Base-by-base conservation (phyloP, 768 basidiomycete species). In the Panus rudis region DNA sequence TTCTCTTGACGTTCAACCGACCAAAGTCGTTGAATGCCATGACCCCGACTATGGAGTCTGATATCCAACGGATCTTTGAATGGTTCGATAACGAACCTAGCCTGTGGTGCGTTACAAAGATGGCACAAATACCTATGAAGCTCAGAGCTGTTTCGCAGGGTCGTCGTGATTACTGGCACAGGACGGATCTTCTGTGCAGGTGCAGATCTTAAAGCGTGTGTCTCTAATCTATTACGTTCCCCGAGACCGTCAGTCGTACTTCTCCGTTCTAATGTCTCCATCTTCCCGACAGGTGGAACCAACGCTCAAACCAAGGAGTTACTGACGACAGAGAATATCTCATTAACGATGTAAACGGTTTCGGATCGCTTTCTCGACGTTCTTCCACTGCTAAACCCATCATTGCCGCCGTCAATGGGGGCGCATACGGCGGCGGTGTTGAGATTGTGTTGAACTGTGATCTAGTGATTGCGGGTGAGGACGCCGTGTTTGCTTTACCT, bases 351-450 rank as follows among this genome's bases (percentile, higher is more conserved):
- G 43, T 64, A 1, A 62, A 82, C 47, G 85, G 87, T 4, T 89
- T 90, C 58, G 88, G 74, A 1, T 75, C 82, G 26, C 63, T 91
- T 28, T 89, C 86, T 2, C 75, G 83, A 20, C 72, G 88, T 3
- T 71, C 68, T 30, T 59, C 59, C 26, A 75, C 76, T 1, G 67
- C 61, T 47, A 90, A 90, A 55, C 85, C 85, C 5, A 75, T 88
- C 40, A 81, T 90, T 37, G 88, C 87, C 11, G 87, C 88, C 3
- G 86, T 88, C 1, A 75, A 79, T 45, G 87, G 87, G n/a, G 73
- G 79, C 13, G 64, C 69, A 14, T 62, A 61, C 42, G 66, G 65
- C 38, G 61, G 63, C 7, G 61, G 60, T 6, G 48, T 55, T 23
- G 63, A 65, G 47, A 55, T 65, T 39, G 25, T 86, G 2, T 52